Conservation (phyloP, 805 yeast genomes). For the Kazachstania africana region DNA sequence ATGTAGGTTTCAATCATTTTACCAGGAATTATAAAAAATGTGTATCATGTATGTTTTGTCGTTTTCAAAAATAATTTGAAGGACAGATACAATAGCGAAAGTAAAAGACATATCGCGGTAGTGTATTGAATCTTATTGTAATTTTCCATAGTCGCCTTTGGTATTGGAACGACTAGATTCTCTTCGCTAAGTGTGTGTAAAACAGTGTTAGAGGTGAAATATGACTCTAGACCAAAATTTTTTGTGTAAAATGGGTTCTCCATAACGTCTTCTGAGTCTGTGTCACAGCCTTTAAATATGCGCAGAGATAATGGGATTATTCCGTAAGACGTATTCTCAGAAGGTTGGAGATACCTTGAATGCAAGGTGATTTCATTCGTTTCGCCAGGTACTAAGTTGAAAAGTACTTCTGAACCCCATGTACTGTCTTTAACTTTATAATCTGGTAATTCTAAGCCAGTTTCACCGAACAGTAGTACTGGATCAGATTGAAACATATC, state of each 20-base stretch:
- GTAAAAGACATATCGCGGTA: conserved; percentile 27
- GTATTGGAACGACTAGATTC: conserved; percentile 27
- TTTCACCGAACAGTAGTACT: conserved; percentile 38
- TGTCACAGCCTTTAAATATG: conserved; percentile 41
- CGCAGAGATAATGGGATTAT: conserved; percentile 28
- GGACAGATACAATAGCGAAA: conserved; percentile 27
- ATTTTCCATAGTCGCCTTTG: conserved; percentile 29
- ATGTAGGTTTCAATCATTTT: too few species aligned
- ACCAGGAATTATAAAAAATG: background rate
- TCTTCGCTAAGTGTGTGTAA: conserved; percentile 28
- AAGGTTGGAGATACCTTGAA: conserved; percentile 39
- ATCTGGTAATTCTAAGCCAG: conserved; percentile 46
- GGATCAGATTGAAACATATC: conserved; percentile 44
- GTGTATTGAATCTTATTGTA: conserved; percentile 24
- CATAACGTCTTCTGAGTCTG: conserved; percentile 13
- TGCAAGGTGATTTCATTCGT: conserved; percentile 34
- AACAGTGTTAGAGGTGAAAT: conserved; percentile 35
- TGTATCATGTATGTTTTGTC: background rate
- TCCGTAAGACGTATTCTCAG: conserved; percentile 8
- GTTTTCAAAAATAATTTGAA: conserved; percentile 9
- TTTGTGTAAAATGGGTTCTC: conserved; percentile 31
- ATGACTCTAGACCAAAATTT: conserved; percentile 33
- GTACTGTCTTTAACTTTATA: conserved; percentile 26
- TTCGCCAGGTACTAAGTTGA: conserved; percentile 22
- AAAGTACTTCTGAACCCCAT: conserved; percentile 38